Conservation (phyloP, 257 asterid genomes). For the Ocimum tenuiflorum region DNA sequence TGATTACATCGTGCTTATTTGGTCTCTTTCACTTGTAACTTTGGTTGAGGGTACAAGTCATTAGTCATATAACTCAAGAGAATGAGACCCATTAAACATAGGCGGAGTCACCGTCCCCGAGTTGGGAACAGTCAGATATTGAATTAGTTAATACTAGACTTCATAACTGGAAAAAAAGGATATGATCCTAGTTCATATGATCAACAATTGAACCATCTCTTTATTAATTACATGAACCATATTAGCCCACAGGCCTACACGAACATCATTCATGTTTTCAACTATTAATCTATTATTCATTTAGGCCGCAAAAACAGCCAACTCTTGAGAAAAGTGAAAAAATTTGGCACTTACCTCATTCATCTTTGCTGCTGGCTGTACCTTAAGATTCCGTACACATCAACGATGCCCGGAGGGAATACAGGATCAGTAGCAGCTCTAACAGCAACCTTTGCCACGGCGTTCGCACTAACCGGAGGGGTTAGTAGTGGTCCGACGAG, state of each 20-base stretch:
- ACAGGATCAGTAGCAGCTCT: conserved; percentile 86
- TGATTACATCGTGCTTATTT: too few species aligned
- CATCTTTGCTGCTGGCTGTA: conserved; percentile 46
- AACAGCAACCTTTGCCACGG: conserved; percentile 83
- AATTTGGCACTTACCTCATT: conserved; percentile 28
- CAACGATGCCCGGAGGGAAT: conserved; percentile 89
- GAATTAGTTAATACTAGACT: too few species aligned
- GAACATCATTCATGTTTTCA: neutral
- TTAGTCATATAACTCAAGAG: too few species aligned
- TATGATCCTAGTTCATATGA: too few species aligned
- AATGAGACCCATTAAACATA: too few species aligned
- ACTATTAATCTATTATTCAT: conserved; percentile 2
- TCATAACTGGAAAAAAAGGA: too few species aligned
- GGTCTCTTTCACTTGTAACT: too few species aligned
- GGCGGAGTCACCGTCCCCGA: too few species aligned
- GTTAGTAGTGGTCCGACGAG: conserved; percentile 77
- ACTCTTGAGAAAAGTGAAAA: conserved; percentile 5
- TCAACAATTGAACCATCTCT: neutral
- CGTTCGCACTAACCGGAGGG: conserved; percentile 70
- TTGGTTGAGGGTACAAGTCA: too few species aligned
- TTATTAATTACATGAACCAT: too few species aligned
- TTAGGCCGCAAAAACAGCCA: conserved; percentile 16
- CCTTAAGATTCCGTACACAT: conserved; percentile 62
- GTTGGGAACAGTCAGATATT: too few species aligned
- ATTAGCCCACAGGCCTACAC: too few species aligned